Evolutionary conservation across 1,284 basidiomycete genomes (phyloP), one percentile per base, ranked within the genome.

Genomic region (Moesziomyces sp.): DNA sequence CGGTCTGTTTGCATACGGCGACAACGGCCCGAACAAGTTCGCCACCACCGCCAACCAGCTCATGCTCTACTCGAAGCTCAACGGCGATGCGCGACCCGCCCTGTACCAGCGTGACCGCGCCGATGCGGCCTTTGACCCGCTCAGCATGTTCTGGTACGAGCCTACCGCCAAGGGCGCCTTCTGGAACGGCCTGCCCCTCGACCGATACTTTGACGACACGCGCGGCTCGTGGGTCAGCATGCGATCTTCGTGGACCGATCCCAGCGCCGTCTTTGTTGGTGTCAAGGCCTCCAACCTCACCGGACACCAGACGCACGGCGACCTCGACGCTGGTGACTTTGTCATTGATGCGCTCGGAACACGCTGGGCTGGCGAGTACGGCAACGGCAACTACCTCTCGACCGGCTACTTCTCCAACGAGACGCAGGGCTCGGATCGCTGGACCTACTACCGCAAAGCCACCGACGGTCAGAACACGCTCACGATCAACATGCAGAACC

Each of bases 111-210:
- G 96, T 66, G 96, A 99, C 84, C 92, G 92, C 78, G 86, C 87
- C 56, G 79, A 80, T 38, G 95, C 98, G 80, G 91, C 93, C 1
- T 73, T 72, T 10, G 96, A 99, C 74, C 96, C 96, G 0, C 93
- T 91, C 89, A 90, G 90, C 81, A 95, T 99, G 93, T 96, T 99
- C 87, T 99, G 94, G 93, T 99, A 98, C 85, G 88, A 97, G 84
- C 90, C 94, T 13, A 87, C 89, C 5, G 88, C 90, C 51, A 86
- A 87, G 19, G 96, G 96, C 60, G 93, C 93, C 50, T 99, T 92
- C 88, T 98, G 94, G 94, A 90, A 94, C 82, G 90, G 90, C 50
- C 85, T 91, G 47, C 84, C 91, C 2, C 88, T 98, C 49, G 96
- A 99, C 86, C 90, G 90, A 87, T 98, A 94, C 85, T 86, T 89